phyloP scores from a whole-genome alignment of 371 early-diverging fungal genomes.

The Blakeslea trispora region DNA sequence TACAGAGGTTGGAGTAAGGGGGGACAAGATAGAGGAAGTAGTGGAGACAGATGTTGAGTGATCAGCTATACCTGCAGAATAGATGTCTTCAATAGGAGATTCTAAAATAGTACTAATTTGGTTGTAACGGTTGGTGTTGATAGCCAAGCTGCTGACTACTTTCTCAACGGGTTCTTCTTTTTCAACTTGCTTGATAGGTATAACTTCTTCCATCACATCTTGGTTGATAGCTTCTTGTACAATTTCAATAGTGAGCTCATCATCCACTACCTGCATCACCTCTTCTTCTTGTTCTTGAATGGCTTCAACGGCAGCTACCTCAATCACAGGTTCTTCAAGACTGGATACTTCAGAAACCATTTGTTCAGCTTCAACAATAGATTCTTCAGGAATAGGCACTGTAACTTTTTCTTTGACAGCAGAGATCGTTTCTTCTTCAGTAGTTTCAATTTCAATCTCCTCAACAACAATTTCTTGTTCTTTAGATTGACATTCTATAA shows the following conservation, averaged over 20 bases:
- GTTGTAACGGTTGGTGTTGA: slow-evolving; percentile 1
- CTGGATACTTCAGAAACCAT: too few relatives aligned
- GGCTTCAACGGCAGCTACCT: too few relatives aligned
- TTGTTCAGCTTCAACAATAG: too few relatives aligned
- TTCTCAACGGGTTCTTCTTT: slow-evolving; percentile 3
- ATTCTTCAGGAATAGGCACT: too few relatives aligned
- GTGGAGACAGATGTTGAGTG: slow-evolving; percentile 8
- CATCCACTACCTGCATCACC: too few relatives aligned
- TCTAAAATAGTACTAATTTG: not conserved
- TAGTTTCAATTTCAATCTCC: too few relatives aligned
- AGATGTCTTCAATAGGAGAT: not conserved
- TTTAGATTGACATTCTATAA: too few relatives aligned
- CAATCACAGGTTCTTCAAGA: too few relatives aligned
- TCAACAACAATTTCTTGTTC: too few relatives aligned
- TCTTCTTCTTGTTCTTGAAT: too few relatives aligned
- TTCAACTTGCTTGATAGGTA: not conserved
- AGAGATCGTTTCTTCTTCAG: not conserved
- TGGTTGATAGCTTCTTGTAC: not conserved
- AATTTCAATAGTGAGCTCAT: too few relatives aligned
- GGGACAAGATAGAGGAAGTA: slow-evolving; percentile 16
- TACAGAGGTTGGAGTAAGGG: slow-evolving; percentile 11
- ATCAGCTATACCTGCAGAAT: slow-evolving; percentile 6
- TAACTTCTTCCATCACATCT: not conserved
- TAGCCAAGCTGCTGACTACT: slow-evolving; percentile 4
- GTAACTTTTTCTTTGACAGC: too few relatives aligned